Conservation (phyloP, 1,284 basidiomycete genomes). For the Pyrrhoderma noxium region DNA sequence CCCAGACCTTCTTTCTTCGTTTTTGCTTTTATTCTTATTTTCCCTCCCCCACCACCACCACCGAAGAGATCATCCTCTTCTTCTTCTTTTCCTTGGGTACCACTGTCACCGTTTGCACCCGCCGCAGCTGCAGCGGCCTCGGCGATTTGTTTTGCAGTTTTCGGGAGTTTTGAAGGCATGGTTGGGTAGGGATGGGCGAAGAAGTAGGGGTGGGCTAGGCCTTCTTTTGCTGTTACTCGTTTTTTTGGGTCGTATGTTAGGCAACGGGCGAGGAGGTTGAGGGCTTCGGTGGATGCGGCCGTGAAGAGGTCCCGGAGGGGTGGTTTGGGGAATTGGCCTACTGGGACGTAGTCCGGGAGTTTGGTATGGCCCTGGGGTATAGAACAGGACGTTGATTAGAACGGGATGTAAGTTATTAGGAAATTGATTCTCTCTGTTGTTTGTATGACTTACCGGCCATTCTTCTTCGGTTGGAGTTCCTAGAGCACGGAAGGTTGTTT, state of each 20-base stretch:
- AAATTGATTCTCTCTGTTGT: no score
- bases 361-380: conserved; percentile 70
- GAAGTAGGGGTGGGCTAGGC: conserved; percentile 74
- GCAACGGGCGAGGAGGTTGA: conserved; percentile 78
- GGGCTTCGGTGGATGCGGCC: conserved; percentile 80
- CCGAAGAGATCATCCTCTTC: no score
- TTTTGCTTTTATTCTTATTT: no score
- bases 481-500: conserved; percentile 88
- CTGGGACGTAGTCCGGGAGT: conserved; percentile 82
- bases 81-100: no score
- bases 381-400: no score
- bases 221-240: conserved; percentile 77
- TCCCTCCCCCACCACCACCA: no score
- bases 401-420: no score
- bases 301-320: conserved; percentile 84
- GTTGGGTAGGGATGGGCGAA: conserved; percentile 71
- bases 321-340: conserved; percentile 77
- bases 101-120: no score
- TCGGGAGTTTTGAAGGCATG: conserved; percentile 76
- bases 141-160: conserved; percentile 42
- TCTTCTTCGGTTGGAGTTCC: conserved; percentile 95
- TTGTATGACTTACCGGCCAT: conserved; percentile 75
- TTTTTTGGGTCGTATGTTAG: conserved; percentile 82
- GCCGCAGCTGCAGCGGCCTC: no score
- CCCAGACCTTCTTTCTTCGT: no score